Percentiles rank a stretch among this genome's conserved stretches.
These are phyloP conservation scores for Madurella mycetomatis DNA, from an alignment of 2,329 filamentous ascomycete genomes.

Conservation along the genomic window DNA sequence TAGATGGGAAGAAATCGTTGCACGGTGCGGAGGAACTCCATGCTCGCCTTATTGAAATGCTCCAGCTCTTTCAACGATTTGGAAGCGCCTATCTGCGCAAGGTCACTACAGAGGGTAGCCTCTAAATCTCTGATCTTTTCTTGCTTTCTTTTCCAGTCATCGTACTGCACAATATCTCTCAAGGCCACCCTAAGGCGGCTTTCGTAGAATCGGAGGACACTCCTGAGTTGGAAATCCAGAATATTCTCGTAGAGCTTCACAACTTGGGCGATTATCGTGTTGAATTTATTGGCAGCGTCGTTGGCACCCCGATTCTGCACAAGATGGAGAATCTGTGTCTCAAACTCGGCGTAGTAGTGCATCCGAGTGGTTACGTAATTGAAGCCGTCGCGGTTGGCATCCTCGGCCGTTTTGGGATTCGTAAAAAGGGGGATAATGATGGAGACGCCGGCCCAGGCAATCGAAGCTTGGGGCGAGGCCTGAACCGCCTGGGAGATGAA, in stretches of 20 bases:
- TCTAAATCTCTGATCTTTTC: too few relatives aligned
- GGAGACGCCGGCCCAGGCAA: slow-evolving; percentile 35
- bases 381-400: slow-evolving; percentile 32
- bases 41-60: too few relatives aligned
- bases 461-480: slow-evolving; percentile 30
- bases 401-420: slow-evolving; percentile 27
- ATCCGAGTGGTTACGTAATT: slow-evolving; percentile 32
- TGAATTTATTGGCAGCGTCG: slow-evolving; percentile 4
- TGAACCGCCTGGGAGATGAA: slow-evolving; percentile 29
- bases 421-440: slow-evolving; percentile 34
- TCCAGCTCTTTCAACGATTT: too few relatives aligned
- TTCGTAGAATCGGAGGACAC: slow-evolving; percentile 32
- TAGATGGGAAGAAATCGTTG: too few relatives aligned
- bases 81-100: too few relatives aligned
- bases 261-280: slow-evolving; percentile 19
- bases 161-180: neutral
- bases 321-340: slow-evolving; percentile 15
- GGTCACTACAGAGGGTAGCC: too few relatives aligned
- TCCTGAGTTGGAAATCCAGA: slow-evolving; percentile 34
- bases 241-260: slow-evolving; percentile 31
- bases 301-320: too few relatives aligned
- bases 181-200: neutral
- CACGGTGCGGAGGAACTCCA: too few relatives aligned
- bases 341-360: slow-evolving; percentile 31
- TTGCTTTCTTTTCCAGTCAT: too few relatives aligned